phyloP scores from a whole-genome alignment of 805 yeast genomes.

The Kurtzmaniella cleridarum region DNA sequence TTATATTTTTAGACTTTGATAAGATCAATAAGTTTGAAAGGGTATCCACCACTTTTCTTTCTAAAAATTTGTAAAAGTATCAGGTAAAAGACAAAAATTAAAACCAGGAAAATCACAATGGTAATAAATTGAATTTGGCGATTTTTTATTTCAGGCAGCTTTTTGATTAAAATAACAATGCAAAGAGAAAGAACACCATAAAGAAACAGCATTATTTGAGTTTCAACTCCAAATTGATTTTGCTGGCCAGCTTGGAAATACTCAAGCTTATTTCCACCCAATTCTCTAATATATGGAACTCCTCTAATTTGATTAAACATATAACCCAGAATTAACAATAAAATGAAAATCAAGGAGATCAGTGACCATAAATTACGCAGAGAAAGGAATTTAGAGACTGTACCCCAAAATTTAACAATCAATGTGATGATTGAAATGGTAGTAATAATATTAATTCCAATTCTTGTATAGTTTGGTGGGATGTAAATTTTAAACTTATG shows the following conservation, averaged over 20 bases:
- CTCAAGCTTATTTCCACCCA: conserved; percentile 27
- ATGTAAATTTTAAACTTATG: conserved; percentile 29
- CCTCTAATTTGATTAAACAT: conserved; percentile 89
- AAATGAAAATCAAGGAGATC: conserved; percentile 51
- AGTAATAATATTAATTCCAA: conserved; percentile 28
- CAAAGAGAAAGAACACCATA: conserved; percentile 66
- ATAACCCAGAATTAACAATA: conserved; percentile 80
- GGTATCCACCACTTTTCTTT: conserved; percentile 71
- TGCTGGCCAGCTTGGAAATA: conserved; percentile 58
- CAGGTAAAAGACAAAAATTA: conserved; percentile 56
- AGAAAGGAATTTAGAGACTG: conserved; percentile 36
- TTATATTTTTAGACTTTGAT: conserved; percentile 4
- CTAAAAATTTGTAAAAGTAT: conserved; percentile 61
- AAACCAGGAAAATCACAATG: conserved; percentile 37
- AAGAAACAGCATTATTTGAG: conserved; percentile 73
- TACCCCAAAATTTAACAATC: conserved; percentile 19
- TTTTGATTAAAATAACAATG: conserved; percentile 53
- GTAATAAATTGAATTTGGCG: conserved; percentile 45
- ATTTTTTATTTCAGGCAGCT: conserved; percentile 45
- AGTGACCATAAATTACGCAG: conserved; percentile 71
- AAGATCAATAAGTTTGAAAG: conserved; percentile 40
- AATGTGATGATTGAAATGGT: conserved; percentile 25
- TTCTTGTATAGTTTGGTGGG: conserved; percentile 39
- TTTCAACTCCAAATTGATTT: conserved; percentile 79
- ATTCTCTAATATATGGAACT: conserved; percentile 54